Percentiles rank a stretch among this genome's conserved stretches.
Conservation (phyloP, 1,139 yeast genomes). For the Yarrowia galli region DNA sequence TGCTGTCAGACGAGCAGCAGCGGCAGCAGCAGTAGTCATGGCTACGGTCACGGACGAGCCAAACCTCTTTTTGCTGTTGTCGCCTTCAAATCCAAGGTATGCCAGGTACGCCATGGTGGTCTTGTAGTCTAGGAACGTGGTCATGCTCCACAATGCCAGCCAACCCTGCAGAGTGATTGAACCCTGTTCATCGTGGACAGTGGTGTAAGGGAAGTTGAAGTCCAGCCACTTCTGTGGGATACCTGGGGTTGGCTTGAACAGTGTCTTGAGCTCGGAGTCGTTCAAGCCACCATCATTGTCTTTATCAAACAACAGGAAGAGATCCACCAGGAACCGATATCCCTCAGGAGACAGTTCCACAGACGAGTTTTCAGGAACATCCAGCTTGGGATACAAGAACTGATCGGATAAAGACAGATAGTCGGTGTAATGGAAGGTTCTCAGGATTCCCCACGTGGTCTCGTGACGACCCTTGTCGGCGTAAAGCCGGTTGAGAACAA, state of each 20-base stretch:
- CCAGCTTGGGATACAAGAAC: constrained; percentile 76
- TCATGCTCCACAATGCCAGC: constrained; percentile 98
- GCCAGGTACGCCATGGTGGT: constrained; percentile 89
- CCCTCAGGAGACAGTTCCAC: constrained; percentile 96
- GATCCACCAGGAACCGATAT: constrained; percentile 86
- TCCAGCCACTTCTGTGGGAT: constrained; percentile 87
- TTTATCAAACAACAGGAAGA: constrained; percentile 83
- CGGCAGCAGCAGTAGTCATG: constrained; percentile 47
- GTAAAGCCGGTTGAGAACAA: constrained; percentile 75
- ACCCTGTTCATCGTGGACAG: constrained; percentile 89
- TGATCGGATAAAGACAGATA: constrained; percentile 83
- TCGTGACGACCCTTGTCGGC: constrained; percentile 95
- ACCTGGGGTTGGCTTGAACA: constrained; percentile 92
- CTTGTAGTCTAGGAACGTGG: constrained; percentile 83
- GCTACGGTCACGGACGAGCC: constrained; percentile 16
- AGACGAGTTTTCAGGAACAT: constrained; percentile 76
- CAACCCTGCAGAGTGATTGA: constrained; percentile 94
- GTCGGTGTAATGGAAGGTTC: constrained; percentile 90
- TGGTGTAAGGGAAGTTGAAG: constrained; percentile 81
- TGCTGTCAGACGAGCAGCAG: constrained; percentile 60
- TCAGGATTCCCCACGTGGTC: constrained; percentile 91
- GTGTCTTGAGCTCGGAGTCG: constrained; percentile 66
- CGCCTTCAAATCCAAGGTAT: constrained; percentile 79
- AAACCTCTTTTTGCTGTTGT: constrained; percentile 29
- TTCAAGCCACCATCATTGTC: constrained; percentile 96